Evolutionary conservation across 176 grass and related monocot genomes (phyloP).

Genomic region (Aegilops speltoides): DNA sequence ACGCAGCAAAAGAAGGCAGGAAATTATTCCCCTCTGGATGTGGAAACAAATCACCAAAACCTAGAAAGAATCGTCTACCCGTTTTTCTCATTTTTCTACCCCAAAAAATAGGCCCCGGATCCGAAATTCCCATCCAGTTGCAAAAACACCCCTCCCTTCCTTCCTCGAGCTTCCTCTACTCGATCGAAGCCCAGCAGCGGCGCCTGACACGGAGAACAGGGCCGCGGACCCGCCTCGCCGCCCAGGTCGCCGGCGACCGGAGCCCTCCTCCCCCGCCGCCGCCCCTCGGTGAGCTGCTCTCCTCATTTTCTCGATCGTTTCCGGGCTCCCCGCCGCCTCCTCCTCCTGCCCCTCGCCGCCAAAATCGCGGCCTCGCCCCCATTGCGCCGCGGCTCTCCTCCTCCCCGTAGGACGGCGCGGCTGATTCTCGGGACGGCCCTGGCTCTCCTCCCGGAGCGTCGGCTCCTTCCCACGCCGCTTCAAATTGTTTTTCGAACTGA

Average conservation of each 20-base stretch:
- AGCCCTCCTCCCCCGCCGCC: neutral
- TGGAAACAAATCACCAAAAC: neutral
- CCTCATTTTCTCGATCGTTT: conserved; percentile 4
- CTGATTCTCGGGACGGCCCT: neutral
- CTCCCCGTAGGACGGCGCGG: neutral
- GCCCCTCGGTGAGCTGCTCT: neutral
- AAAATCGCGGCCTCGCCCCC: neutral
- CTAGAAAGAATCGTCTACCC: neutral
- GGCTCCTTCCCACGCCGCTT: neutral
- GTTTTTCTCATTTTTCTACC: neutral
- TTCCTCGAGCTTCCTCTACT: neutral
- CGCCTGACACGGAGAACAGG: conserved; percentile 15
- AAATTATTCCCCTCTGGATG: neutral
- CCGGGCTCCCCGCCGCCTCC: neutral
- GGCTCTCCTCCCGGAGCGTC: neutral
- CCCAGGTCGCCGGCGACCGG: conserved; percentile 11
- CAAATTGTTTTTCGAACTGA: neutral
- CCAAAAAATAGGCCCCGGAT: neutral
- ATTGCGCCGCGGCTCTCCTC: neutral
- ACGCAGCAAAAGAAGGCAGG: neutral
- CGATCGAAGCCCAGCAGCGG: conserved; percentile 21
- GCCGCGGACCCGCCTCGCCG: neutral
- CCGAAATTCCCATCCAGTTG: neutral
- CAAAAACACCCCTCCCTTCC: neutral
- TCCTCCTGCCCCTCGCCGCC: neutral